These are phyloP conservation scores for Myotisia sp. DNA, from an alignment of 2,329 filamentous ascomycete species.

Conservation along the genomic window DNA sequence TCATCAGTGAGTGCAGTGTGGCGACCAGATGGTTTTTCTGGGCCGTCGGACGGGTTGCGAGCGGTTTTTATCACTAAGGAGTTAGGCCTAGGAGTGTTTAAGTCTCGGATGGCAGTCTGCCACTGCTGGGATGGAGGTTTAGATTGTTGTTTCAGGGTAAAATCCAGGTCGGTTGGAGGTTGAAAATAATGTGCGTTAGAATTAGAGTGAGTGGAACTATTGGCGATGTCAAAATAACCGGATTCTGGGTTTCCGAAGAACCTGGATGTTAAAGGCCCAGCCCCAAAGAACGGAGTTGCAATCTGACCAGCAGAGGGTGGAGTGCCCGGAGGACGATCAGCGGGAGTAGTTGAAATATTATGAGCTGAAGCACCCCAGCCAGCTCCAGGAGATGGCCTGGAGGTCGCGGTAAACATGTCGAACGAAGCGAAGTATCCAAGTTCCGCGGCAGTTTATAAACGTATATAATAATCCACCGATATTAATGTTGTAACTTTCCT, in stretches of 20 bases:
- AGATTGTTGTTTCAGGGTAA: not conserved
- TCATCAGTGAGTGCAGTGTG: not conserved
- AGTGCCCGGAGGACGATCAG: slow-evolving; percentile 36
- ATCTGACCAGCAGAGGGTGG: slow-evolving; percentile 43
- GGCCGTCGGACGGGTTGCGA: not conserved
- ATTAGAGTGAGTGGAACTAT: not conserved
- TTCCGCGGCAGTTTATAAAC: not conserved
- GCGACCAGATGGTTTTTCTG: not conserved
- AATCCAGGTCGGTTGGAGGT: not conserved
- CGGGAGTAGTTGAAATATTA: slow-evolving; percentile 32
- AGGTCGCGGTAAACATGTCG: slow-evolving; percentile 18
- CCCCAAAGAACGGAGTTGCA: slow-evolving; percentile 33
- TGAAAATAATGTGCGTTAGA: slow-evolving; percentile 1
- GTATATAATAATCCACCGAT: not conserved
- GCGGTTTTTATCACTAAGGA: no score
- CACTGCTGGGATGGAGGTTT: no score
- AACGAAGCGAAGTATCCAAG: not conserved
- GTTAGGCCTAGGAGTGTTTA: no score
- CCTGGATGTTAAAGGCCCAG: not conserved
- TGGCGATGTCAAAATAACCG: slow-evolving; percentile 9
- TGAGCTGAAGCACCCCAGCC: slow-evolving; percentile 13
- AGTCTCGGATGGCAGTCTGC: no score
- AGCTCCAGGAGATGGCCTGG: slow-evolving; percentile 14
- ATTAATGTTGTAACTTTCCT: not conserved
- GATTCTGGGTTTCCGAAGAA: slow-evolving; percentile 5